These are phyloP conservation scores for Rhodomyrtus psidioides DNA, from an alignment of 441 rosid genomes.

Conservation along the genomic window DNA sequence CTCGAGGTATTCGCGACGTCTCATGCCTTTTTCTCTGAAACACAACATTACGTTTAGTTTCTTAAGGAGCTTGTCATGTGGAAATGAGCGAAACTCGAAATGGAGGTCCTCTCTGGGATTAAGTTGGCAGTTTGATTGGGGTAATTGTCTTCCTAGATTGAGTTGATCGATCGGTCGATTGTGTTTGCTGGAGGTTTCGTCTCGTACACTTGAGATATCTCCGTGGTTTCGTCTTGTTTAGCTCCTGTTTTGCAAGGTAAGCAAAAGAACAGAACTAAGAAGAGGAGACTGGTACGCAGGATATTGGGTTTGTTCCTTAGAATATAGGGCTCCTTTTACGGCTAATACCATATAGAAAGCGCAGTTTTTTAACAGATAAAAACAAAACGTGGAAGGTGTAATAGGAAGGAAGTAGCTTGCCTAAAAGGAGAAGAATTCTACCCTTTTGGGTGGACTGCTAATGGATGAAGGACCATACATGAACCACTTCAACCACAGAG, in stretches of 20 bases:
- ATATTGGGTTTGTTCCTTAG: not conserved
- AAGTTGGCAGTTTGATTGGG: not conserved
- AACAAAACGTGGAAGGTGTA: not conserved
- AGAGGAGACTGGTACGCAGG: not conserved
- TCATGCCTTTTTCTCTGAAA: not conserved
- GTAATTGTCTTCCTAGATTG: not conserved
- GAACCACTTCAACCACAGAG: no score
- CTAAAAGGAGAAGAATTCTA: not conserved
- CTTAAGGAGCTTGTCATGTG: not conserved
- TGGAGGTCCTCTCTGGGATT: not conserved
- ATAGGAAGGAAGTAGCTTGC: not conserved
- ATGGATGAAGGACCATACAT: no score
- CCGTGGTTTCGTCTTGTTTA: not conserved
- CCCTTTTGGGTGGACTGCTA: not conserved
- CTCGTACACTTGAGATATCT: not conserved
- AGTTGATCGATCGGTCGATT: not conserved
- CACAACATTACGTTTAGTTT: not conserved
- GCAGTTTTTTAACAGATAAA: not conserved
- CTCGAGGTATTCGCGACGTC: constrained; percentile 40
- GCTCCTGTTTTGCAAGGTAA: not conserved
- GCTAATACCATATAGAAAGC: not conserved
- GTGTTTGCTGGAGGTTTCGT: not conserved
- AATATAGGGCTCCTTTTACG: not conserved
- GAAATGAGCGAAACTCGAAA: not conserved
- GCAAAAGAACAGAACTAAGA: not conserved